Evolutionary conservation across 1,284 basidiomycete species (phyloP), one percentile per base, ranked within the genome.

Genomic region (Veloboletus limbatus): DNA sequence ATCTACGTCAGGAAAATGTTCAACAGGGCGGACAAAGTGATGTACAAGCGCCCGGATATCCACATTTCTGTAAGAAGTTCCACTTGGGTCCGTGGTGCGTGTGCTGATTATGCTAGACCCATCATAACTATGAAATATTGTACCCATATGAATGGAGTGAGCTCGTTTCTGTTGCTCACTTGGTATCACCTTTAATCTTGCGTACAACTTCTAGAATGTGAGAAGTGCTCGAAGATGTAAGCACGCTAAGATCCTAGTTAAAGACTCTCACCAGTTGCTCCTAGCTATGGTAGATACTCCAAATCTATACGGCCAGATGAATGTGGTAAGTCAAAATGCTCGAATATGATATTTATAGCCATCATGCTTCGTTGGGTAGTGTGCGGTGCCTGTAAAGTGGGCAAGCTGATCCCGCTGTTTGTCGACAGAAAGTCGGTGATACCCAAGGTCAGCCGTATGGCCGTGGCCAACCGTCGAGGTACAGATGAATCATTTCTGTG

Each of bases 101-200:
- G 22, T 20, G 17, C 46, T 58, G 7, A 54, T 27, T 22, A 9
- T 40, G 14, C n/a, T 49, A 88, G 85, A 83, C 84, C 3, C 76
- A 70, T 48, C 89, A 91, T 53, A 71, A 78, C 56, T 92, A 92
- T 58, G 83, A 87, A 48, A 90, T 91, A 53, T 73, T 72, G 17
- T 85, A 88, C 71, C 82, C 82, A 42, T 93, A 75, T 57, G 71
- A 83, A 55, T 93, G 90, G 90, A 71, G 85, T 87, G 57, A 63
- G 82, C 68, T 6, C 21, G 7, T 30, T 24, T 3, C 10, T 21
- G 4, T 33, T 17, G 13, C 14, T 40, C 33, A 4, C 8, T 33
- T 37, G 24, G n/a, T 13, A 21, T 31, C 11, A 28, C 14, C 13
- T 28, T 33, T 32, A 8, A 49, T 31, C 44, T 50, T 14, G 34